phyloP scores from a whole-genome alignment of 768 basidiomycete genomes.

The Imleria badia region DNA sequence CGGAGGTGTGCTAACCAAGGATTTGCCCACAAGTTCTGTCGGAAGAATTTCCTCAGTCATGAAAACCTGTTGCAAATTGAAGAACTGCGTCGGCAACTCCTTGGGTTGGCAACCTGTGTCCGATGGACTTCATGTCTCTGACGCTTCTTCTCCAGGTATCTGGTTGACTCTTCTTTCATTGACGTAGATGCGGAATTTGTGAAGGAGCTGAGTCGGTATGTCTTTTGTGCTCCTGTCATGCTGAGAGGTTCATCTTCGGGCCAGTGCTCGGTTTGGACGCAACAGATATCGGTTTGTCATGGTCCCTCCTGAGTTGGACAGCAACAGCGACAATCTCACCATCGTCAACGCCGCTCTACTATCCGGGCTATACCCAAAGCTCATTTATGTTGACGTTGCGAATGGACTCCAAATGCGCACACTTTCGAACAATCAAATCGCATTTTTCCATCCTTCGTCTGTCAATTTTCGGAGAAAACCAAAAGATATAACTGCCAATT shows the following conservation, averaged over 20 bases:
- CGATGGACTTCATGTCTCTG: constrained; percentile 1
- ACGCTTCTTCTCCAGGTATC: constrained; percentile 50
- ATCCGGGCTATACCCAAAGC: constrained; percentile 89
- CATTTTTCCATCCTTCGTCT: constrained; percentile 86
- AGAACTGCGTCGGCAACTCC: constrained; percentile 88
- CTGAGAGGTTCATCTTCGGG: constrained; percentile 3
- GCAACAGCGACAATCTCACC: constrained; percentile 60
- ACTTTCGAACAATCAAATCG: constrained; percentile 75
- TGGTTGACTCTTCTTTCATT: constrained; percentile 88
- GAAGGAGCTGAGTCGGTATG: constrained; percentile 67
- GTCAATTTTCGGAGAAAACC: constrained; percentile 78
- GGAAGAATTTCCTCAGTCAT: constrained; percentile 76
- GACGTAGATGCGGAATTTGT: constrained; percentile 62
- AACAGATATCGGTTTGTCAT: constrained; percentile 72
- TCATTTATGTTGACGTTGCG: constrained; percentile 65
- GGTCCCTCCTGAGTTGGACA: constrained; percentile 70
- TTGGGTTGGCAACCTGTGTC: constrained; percentile 47
- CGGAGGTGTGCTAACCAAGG: constrained; percentile 63
- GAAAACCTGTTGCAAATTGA: constrained; percentile 97
- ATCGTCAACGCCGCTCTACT: constrained; percentile 80
- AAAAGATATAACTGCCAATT: constrained; percentile 68
- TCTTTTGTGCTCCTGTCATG: neutral
- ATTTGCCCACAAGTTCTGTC: constrained; percentile 73
- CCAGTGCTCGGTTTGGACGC: constrained; percentile 73
- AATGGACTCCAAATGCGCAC: constrained; percentile 66